Percentiles rank a stretch among this genome's conserved stretches.
phyloP scores from a whole-genome alignment of 2,329 filamentous ascomycete species.

The Dactylellina haptotyla region DNA sequence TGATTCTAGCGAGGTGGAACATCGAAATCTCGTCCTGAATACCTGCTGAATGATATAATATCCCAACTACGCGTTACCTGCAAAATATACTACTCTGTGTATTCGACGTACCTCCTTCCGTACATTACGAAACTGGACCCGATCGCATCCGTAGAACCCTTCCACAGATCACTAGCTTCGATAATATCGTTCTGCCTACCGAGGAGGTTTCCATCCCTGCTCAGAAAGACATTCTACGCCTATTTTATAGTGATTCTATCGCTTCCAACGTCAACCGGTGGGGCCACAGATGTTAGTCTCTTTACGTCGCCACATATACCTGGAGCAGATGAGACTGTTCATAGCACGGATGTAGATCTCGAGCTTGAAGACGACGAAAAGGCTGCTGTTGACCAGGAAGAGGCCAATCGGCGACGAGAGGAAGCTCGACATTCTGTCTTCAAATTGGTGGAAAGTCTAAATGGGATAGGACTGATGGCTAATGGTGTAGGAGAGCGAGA shows the following conservation, averaged over 20 bases:
- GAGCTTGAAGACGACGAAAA: conserved; percentile 53
- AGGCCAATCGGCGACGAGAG: conserved; percentile 40
- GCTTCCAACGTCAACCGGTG: conserved; percentile 31
- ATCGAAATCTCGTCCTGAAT: conserved; percentile 35
- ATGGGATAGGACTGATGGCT: conserved; percentile 47
- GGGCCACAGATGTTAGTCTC: conserved; percentile 42
- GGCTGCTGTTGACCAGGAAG: conserved; percentile 46
- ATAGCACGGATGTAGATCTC: conserved; percentile 52
- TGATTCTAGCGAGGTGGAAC: conserved; percentile 20
- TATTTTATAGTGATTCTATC: conserved; percentile 51
- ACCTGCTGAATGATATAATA: conserved; percentile 46
- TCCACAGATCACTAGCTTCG: conserved; percentile 56
- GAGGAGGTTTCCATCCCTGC: conserved; percentile 37
- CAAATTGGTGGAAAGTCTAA: conserved; percentile 46
- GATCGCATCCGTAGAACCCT: conserved; percentile 42
- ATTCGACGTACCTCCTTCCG: conserved; percentile 44
- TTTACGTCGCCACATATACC: conserved; percentile 53
- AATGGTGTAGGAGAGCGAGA: conserved; percentile 51
- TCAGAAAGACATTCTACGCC: conserved; percentile 51
- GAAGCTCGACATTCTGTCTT: conserved; percentile 40
- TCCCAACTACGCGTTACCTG: conserved; percentile 44
- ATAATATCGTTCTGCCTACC: conserved; percentile 58
- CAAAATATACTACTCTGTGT: conserved; percentile 52
- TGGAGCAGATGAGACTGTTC: conserved; percentile 42
- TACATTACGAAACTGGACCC: conserved; percentile 43